Evolutionary conservation across 371 early-diverging fungal species (phyloP).

Genomic region (Mucor lusitanicus): DNA sequence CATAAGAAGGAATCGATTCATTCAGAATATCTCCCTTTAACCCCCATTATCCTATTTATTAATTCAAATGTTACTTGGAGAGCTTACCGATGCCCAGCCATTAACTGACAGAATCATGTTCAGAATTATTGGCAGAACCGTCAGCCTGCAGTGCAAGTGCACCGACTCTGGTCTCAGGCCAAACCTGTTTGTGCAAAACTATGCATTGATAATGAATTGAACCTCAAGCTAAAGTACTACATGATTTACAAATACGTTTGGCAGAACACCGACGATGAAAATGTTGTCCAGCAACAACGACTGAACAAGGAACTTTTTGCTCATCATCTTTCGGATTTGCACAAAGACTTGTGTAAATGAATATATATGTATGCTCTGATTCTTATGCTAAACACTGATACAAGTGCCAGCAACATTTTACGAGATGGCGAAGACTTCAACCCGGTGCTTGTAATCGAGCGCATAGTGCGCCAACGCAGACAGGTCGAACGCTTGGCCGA

Average conservation of each 20-base stretch:
- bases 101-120: neutral
- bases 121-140: neutral
- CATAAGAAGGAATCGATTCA: too few species aligned
- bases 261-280: neutral
- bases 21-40: too few species aligned
- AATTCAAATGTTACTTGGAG: neutral
- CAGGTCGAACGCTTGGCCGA: neutral
- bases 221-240: neutral
- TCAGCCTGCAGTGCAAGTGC: neutral
- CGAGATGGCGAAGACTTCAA: neutral
- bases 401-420: neutral
- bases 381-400: neutral
- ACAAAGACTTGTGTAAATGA: neutral
- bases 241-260: neutral
- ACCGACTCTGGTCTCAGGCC: neutral
- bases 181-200: neutral
- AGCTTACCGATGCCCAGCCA: neutral
- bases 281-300: neutral
- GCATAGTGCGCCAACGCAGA: neutral
- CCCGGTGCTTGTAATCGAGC: neutral
- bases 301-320: neutral
- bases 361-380: neutral
- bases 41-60: too few species aligned
- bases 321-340: neutral
- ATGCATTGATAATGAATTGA: neutral